Evolutionary conservation across 495 filamentous ascomycete species (phyloP), one percentile per base, ranked within the genome.

Genomic region (Podospora pseudocomata): DNA sequence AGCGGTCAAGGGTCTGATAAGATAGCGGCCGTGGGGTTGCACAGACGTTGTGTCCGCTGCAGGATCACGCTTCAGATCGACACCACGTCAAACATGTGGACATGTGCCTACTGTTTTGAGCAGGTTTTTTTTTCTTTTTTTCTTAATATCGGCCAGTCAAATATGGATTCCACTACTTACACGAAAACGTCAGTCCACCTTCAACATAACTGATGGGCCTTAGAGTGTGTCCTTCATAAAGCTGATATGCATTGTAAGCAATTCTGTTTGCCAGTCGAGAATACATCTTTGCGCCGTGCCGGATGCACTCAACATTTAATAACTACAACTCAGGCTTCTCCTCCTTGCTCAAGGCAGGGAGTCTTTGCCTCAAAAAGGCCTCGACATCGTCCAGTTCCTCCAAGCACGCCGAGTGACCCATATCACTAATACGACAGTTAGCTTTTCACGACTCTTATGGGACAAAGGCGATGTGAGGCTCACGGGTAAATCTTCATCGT

Each of bases 311-410:
- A 16, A 49, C 5, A 49, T 49, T 1, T 13, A 3, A 49, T 3
- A 49, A 49, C 75, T 60, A 81, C 34, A 81, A 70, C 67, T 82
- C 81, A n/a, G 79, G 73, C 72, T 80, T 81, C 58, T 76, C 78
- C 27, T 81, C 80, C 34, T 83, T 68, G 28, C 66, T 70, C 68
- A 70, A 32, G 0, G 80, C 75, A 5, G 91, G 89, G 59, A 97
- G 78, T 20, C 79, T 79, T 71, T 87, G 81, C 20, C 82, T 80
- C 54, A 98, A 72, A 81, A 91, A 98, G 26, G 79, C 80, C 80
- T 97, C 93, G 44, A 97, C 79, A 71, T 97, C 90, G 67, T 93
- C 85, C 66, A 98, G 89, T 81, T 98, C 94, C 67, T 88, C 77
- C 5, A 86, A 85, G 74, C 88, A 87, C 1, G 95, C 95, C 26